Evolutionary conservation across 2,329 filamentous ascomycete genomes (phyloP), one percentile per base, ranked within the genome.

Genomic region (Exutisphaerella laricina): DNA sequence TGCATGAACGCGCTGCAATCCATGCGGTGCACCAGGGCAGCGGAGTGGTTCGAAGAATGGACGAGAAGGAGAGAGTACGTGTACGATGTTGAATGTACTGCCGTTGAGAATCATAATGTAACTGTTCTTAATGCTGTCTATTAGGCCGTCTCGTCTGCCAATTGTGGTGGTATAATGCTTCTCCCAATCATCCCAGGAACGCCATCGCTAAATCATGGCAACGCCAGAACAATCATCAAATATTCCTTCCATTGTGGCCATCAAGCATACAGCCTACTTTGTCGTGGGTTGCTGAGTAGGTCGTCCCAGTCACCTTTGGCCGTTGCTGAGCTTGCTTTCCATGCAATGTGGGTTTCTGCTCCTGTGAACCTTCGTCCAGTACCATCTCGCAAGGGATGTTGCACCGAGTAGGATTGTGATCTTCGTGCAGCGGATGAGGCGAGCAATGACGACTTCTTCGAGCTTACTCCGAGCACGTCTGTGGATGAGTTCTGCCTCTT

Each of bases 271-370:
- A 42, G 30, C 20, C 35, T 18, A 21, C 41, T 41, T 12, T 38
- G 40, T 14, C 40, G 34, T 8, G 45, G 41, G 35, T 44, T 43
- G 7, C 45, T 42, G 7, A 48, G 29, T 26, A 48, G 22, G 16
- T 43, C 35, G 22, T 31, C 41, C 45, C 45, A 48, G 43, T 43
- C 40, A 3, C 45, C 45, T 32, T 48, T 48, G 10, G 40, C 40
- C 5, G 36, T 35, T 17, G 23, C 35, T 5, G 35, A 10, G 10
- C 10, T 40, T 16, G 40, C 36, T 25, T 30, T 48, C 45, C 40
- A 48, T 8, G 10, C 31, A 3, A 41, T 41, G 4, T 33, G 35
- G 18, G 44, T 47, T n/a, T 43, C 35, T 5, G 45, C 41, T 4
- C 40, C 35, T 16, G 23, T 39, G 36, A 43, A 48, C 29, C 45